These are phyloP conservation scores for Mycena vulgaris DNA, from an alignment of 768 basidiomycete genomes.

Conservation along the genomic window DNA sequence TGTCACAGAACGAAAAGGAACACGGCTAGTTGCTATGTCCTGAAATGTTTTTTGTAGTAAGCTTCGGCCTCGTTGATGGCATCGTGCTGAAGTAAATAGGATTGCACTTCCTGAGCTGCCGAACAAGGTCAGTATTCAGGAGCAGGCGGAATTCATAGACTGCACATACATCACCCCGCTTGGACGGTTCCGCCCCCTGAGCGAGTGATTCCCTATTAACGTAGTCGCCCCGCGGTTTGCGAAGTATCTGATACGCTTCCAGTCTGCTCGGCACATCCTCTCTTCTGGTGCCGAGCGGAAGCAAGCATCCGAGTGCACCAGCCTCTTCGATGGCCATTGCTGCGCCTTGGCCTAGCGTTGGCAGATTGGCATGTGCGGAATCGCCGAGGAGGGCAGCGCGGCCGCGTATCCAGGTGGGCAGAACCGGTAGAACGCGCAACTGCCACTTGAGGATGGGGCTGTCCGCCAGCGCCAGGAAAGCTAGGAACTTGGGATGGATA, in stretches of 20 bases:
- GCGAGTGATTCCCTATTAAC: conserved; percentile 25
- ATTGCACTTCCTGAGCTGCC: conserved; percentile 21
- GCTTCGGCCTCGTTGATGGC: conserved; percentile 22
- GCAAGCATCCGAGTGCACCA: conserved; percentile 24
- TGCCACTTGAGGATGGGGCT: conserved; percentile 31
- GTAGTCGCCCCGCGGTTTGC: conserved; percentile 34
- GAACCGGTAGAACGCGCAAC: conserved; percentile 27
- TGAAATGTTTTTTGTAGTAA: conserved; percentile 22
- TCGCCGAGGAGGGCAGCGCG: conserved; percentile 28
- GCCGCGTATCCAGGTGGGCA: conserved; percentile 28
- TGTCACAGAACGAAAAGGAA: not conserved
- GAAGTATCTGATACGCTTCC: conserved; percentile 27
- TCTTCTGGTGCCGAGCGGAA: conserved; percentile 28
- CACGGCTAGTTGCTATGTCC: not conserved
- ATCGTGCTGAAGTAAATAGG: conserved; percentile 23
- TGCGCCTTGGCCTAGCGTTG: conserved; percentile 44
- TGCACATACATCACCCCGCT: conserved; percentile 27
- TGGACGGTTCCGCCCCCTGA: conserved; percentile 11
- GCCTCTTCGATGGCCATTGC: conserved; percentile 46
- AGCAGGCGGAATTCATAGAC: not conserved
- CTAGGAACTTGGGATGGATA: conserved; percentile 30
- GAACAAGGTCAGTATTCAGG: not conserved
- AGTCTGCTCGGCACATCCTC: conserved; percentile 30
- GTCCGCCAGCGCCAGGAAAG: conserved; percentile 14
- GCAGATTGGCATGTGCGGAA: conserved; percentile 45